These are phyloP conservation scores for Bimuria novae-zelandiae DNA, from an alignment of 2,329 filamentous ascomycete genomes.

Conservation along the genomic window DNA sequence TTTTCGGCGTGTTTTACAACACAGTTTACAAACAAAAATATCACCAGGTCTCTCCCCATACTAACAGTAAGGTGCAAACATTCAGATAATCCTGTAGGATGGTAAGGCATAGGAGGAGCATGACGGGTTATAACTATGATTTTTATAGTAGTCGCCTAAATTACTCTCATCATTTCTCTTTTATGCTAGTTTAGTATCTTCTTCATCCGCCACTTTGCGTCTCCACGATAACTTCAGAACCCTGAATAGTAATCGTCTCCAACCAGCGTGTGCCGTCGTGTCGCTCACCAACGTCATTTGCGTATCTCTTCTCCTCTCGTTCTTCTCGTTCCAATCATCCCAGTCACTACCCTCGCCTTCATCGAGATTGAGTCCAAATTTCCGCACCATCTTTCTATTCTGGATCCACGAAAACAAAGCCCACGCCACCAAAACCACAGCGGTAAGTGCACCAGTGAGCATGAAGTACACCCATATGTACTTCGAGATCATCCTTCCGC, in stretches of 20 bases:
- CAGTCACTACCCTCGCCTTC: conserved; percentile 1
- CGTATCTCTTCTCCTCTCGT: conserved; percentile 10
- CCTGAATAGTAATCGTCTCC: conserved; percentile 3
- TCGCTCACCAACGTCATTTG: conserved; percentile 15
- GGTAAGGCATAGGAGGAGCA: too few relatives aligned
- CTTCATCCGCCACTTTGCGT: background rate
- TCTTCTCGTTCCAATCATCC: background rate
- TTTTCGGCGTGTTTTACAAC: too few relatives aligned
- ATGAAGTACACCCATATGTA: conserved; percentile 25
- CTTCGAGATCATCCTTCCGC: conserved; percentile 11
- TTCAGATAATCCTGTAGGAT: too few relatives aligned
- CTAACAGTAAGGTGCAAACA: too few relatives aligned
- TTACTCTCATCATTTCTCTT: too few relatives aligned
- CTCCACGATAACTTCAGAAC: background rate
- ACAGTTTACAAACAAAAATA: too few relatives aligned
- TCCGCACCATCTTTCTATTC: conserved; percentile 16
- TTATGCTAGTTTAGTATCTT: background rate
- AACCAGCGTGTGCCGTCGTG: conserved; percentile 4
- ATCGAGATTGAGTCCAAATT: conserved; percentile 13
- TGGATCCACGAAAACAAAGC: conserved; percentile 19
- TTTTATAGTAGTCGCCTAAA: too few relatives aligned
- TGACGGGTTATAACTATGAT: too few relatives aligned
- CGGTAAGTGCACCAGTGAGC: conserved; percentile 19
- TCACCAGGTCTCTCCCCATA: too few relatives aligned
- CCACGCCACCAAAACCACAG: conserved; percentile 21